Evolutionary conservation across 305 asterid species (phyloP).

Genomic region (Fraxinus nigra): DNA sequence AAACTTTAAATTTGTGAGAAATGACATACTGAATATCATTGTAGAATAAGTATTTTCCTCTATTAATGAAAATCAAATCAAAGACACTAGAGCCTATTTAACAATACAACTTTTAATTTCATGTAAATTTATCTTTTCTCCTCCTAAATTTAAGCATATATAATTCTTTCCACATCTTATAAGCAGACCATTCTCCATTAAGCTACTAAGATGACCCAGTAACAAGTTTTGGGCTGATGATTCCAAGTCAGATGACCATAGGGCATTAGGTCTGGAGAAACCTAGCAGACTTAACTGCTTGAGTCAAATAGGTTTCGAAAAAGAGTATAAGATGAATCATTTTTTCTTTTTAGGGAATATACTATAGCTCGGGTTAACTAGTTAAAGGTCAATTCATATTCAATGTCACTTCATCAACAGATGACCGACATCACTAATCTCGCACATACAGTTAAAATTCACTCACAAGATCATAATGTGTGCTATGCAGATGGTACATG

Average conservation of each 20-base stretch:
- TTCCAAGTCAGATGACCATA: not conserved
- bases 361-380: not conserved
- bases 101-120: too few species aligned
- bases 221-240: too few species aligned
- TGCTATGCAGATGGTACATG: not conserved
- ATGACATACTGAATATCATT: too few species aligned
- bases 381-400: not conserved
- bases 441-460: not conserved
- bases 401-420: not conserved
- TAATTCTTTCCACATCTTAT: too few species aligned
- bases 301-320: not conserved
- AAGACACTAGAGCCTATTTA: too few species aligned
- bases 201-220: not conserved
- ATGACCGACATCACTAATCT: not conserved
- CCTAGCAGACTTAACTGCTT: too few species aligned
- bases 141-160: too few species aligned
- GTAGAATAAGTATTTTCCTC: not conserved
- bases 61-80: not conserved
- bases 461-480: not conserved
- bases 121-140: not conserved
- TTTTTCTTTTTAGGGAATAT: not conserved
- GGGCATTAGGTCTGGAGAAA: not conserved
- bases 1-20: not conserved
- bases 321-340: too few species aligned
- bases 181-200: too few species aligned